Evolutionary conservation across 805 yeast genomes (phyloP).

Genomic region (Candida krabiensis): DNA sequence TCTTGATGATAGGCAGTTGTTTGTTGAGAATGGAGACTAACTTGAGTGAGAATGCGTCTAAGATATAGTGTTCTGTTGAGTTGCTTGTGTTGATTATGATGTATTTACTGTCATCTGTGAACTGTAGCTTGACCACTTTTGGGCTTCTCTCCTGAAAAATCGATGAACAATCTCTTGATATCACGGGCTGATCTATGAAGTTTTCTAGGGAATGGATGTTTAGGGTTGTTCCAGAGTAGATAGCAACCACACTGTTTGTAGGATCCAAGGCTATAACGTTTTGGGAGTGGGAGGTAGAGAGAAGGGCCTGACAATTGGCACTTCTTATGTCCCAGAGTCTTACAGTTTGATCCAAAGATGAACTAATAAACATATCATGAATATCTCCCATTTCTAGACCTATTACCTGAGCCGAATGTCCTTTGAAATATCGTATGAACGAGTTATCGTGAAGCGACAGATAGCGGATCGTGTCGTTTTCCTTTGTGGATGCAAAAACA

Average conservation of each 20-base stretch:
- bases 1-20: slow-evolving; percentile 37
- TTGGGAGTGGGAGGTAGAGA: slow-evolving; percentile 45
- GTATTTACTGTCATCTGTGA: slow-evolving; percentile 44
- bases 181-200: slow-evolving; percentile 59
- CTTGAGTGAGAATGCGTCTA: slow-evolving; percentile 14
- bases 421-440: slow-evolving; percentile 81
- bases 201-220: slow-evolving; percentile 62
- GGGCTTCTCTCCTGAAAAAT: slow-evolving; percentile 2
- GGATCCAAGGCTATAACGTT: slow-evolving; percentile 72
- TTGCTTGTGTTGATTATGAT: slow-evolving; percentile 35
- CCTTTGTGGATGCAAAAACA: slow-evolving; percentile 75
- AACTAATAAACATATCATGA: slow-evolving; percentile 60
- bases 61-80: slow-evolving; percentile 23
- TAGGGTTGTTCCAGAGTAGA: slow-evolving; percentile 48
- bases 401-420: slow-evolving; percentile 78
- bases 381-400: slow-evolving; percentile 73
- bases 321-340: slow-evolving; percentile 85
- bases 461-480: slow-evolving; percentile 73
- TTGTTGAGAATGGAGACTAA: slow-evolving; percentile 42
- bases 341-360: slow-evolving; percentile 76
- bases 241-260: slow-evolving; percentile 76
- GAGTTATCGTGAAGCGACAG: slow-evolving; percentile 75
- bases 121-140: slow-evolving; percentile 35
- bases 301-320: slow-evolving; percentile 60
- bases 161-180: slow-evolving; percentile 39